Evolutionary conservation across 768 basidiomycete species (phyloP).

Genomic region (Pholiota molesta): DNA sequence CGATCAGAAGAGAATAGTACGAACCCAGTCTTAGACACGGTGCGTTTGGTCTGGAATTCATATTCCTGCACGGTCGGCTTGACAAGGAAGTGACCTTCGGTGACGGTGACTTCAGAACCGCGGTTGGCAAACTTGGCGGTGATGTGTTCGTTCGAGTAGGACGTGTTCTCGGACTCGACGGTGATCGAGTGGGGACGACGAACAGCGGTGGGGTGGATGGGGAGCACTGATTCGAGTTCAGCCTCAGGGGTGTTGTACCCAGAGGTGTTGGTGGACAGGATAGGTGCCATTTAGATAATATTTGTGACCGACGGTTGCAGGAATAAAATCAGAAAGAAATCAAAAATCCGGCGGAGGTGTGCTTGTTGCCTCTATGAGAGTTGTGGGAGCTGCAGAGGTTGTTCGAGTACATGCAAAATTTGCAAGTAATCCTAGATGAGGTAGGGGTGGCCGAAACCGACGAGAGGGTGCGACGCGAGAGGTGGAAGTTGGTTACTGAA

Average conservation of each 20-base stretch:
- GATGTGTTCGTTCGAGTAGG: slow-evolving; percentile 83
- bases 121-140: slow-evolving; percentile 83
- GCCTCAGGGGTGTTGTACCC: slow-evolving; percentile 76
- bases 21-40: slow-evolving; percentile 91
- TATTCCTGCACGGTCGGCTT: slow-evolving; percentile 79
- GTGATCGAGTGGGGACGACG: slow-evolving; percentile 77
- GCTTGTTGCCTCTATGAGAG: slow-evolving; percentile 84
- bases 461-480: background rate
- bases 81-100: slow-evolving; percentile 76
- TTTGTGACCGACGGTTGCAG: slow-evolving; percentile 25
- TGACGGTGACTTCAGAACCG: slow-evolving; percentile 68
- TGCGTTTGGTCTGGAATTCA: slow-evolving; percentile 89
- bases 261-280: slow-evolving; percentile 48
- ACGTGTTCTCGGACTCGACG: slow-evolving; percentile 81
- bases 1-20: slow-evolving; percentile 30
- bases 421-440: slow-evolving; percentile 38
- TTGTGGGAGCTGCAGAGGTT: slow-evolving; percentile 89
- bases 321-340: slow-evolving; percentile 43
- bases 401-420: slow-evolving; percentile 93
- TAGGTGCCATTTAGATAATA: slow-evolving; percentile 51
- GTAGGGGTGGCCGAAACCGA: slow-evolving; percentile 21
- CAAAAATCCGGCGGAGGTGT: slow-evolving; percentile 74
- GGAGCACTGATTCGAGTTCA: slow-evolving; percentile 67
- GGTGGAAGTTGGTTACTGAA: slow-evolving; percentile 10
- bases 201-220: slow-evolving; percentile 84